Evolutionary conservation across 768 basidiomycete genomes (phyloP), one percentile per base, ranked within the genome.

Genomic region (Nidularia sp.): DNA sequence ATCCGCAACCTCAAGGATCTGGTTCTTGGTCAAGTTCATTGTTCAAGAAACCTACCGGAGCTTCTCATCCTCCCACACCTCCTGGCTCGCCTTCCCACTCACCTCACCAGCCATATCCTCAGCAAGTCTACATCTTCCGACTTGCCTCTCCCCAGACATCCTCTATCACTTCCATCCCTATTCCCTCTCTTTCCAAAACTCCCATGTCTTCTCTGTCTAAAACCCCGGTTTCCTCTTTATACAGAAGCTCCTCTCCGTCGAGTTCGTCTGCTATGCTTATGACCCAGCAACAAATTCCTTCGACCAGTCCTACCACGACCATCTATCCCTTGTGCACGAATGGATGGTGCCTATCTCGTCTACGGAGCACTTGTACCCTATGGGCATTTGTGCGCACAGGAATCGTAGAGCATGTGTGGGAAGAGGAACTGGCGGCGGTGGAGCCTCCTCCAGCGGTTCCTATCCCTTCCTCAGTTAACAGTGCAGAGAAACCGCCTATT

Each of bases 331-430:
- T 97, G 2, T 97, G 93, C 61, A 72, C 79, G 8, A 81, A 80
- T 13, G 85, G 89, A n/a, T 96, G 93, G 86, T 96, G 93, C 65
- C 74, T 96, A 12, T 71, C 79, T 4, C 81, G 94, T 6, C 74
- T 97, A 15, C 83, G 93, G 9, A 77, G 86, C 35, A 92, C 93
- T n/a, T 95, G 93, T 66, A 87, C 86, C 3, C 71, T 96, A 10
- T 97, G 93, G 93, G 83, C 88, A 13, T 96, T 90, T 60, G 84
- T 96, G 48, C 81, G 92, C 22, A 84, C 82, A 0, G 83, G 88
- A 7, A 74, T 97, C 50, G 75, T 96, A 15, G 91, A 93, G 53
- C 87, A 85, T 58, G 73, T 96, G 4, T 97, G 94, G 94, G 88
- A 92, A 51, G 93, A 95, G 56, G 90, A 86, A 52, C 60, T 79